phyloP scores from a whole-genome alignment of 2,329 filamentous ascomycete species.

The Aureobasidium sp. region DNA sequence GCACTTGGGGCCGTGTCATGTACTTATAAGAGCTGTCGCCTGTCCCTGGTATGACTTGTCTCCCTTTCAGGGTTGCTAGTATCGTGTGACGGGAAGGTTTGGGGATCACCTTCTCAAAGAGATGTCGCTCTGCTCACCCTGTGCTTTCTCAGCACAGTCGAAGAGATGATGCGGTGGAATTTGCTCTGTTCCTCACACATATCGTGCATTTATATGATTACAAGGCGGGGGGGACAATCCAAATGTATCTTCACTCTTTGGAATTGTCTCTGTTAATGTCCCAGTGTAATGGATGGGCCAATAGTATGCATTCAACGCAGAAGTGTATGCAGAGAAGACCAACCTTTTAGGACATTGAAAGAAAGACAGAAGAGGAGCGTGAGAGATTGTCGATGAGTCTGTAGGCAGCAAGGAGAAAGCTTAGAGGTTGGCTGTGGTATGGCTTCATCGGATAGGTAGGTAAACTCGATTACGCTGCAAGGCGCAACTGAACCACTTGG shows the following conservation, averaged over 20 bases:
- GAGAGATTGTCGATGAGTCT: background rate
- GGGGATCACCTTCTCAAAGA: no score
- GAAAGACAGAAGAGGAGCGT: background rate
- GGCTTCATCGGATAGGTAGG: background rate
- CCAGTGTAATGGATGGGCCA: background rate
- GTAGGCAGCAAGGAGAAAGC: background rate
- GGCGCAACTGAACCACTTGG: background rate
- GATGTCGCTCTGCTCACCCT: background rate
- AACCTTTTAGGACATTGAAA: no score
- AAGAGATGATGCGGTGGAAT: background rate
- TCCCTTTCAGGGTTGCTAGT: background rate
- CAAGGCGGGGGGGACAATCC: background rate
- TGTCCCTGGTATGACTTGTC: background rate
- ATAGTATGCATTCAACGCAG: background rate
- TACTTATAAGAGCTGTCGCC: background rate
- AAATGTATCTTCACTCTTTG: background rate
- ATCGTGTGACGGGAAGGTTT: background rate
- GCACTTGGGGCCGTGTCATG: background rate
- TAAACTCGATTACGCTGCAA: background rate
- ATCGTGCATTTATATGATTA: background rate
- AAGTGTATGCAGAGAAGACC: background rate
- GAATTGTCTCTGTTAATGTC: background rate
- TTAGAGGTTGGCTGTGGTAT: background rate
- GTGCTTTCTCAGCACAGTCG: background rate
- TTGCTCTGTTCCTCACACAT: background rate